Evolutionary conservation across 2,329 filamentous ascomycete genomes (phyloP), one percentile per base, ranked within the genome.

Genomic region (Cercospora nicotianae): DNA sequence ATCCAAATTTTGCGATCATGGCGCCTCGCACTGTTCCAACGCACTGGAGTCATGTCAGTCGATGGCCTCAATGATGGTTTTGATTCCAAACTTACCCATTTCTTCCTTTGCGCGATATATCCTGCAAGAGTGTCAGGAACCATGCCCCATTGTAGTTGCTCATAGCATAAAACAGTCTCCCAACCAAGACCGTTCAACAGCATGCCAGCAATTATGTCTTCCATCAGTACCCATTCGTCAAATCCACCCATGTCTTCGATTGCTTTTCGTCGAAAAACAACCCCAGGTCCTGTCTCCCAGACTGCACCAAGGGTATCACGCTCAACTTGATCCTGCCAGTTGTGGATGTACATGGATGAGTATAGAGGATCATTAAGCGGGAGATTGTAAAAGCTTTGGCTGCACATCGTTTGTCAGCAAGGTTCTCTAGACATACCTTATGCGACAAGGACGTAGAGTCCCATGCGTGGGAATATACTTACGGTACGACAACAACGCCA

Each of bases 301-400:
- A 59, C 62, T 39, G 62, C 58, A 16, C 53, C 62, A 20, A 69
- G 57, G 1, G 64, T 53, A 20, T 66, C 65, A 5, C 61, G 45
- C 20, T 42, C 45, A 13, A 55, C 48, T 59, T 62, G 36, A 33
- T 63, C 31, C 58, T 63, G 28, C 51, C 55, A 59, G 64, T 60
- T 28, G 18, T 51, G 59, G 23, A 67, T 48, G 33, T 65, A 48
- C 61, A 63, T 55, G 28, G 51, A 60, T 28, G 67, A 67, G 23
- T 61, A 65, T 16, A 70, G 30, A 9, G 67, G 64, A 36, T 70
- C 69, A 30, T 70, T 67, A 1, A 18, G 6, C 1, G 69, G 69
- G 13, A 69, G 28, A 16, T 70, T 67, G 59, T 70, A 70, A 30
- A 67, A 69, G 51, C 45, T 65, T 39, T 70, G 65, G 1, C 53